Conservation (phyloP, 495 filamentous ascomycete genomes). For the Friedmanniomyces simplex region DNA sequence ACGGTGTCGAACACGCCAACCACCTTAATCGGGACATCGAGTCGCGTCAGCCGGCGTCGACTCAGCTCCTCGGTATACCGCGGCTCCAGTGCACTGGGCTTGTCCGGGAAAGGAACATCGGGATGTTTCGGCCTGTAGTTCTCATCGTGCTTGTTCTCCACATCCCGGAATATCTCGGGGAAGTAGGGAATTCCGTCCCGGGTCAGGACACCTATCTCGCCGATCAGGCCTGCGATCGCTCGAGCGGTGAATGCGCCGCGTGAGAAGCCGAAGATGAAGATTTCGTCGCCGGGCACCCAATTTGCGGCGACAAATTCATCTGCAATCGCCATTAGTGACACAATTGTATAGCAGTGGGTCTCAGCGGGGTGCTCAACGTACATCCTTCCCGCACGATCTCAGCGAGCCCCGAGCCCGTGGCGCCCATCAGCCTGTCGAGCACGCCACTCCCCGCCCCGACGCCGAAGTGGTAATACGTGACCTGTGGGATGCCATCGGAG, state of each 20-base stretch:
- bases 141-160: slow-evolving; percentile 44
- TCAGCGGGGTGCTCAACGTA: neutral
- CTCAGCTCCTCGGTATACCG: slow-evolving; percentile 29
- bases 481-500: slow-evolving; percentile 32
- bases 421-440: slow-evolving; percentile 24
- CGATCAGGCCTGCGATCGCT: slow-evolving; percentile 52
- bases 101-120: slow-evolving; percentile 46
- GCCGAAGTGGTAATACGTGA: slow-evolving; percentile 33
- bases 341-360: neutral
- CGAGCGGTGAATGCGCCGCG: slow-evolving; percentile 64
- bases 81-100: slow-evolving; percentile 40
- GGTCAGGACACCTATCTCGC: slow-evolving; percentile 52
- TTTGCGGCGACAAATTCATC: slow-evolving; percentile 57
- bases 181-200: slow-evolving; percentile 53
- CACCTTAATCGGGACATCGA: slow-evolving; percentile 31
- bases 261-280: slow-evolving; percentile 61
- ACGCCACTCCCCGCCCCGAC: slow-evolving; percentile 27
- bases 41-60: slow-evolving; percentile 26
- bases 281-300: slow-evolving; percentile 56
- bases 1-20: slow-evolving; percentile 36
- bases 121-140: slow-evolving; percentile 47
- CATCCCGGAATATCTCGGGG: slow-evolving; percentile 54
- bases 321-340: neutral
- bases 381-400: slow-evolving; percentile 55
- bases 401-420: slow-evolving; percentile 28